Evolutionary conservation across 495 filamentous ascomycete species (phyloP), one percentile per base, ranked within the genome.

Genomic region (Hypoxylon trugodes): DNA sequence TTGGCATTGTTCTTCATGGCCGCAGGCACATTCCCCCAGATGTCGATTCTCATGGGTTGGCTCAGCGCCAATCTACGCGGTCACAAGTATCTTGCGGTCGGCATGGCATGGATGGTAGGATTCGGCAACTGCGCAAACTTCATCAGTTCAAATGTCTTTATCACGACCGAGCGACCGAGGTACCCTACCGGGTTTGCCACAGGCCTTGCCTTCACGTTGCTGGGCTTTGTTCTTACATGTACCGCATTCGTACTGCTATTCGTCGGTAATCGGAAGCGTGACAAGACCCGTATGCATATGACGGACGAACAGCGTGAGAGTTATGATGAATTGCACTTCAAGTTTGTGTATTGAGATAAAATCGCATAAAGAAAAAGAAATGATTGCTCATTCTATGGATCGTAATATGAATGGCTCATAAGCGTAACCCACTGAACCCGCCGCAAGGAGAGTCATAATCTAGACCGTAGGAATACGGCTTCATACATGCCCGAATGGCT

Each of bases 81-180:
- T 13, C 83, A 83, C 61, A 86, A 84, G 55, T 86, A 86, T 57
- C 78, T 84, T 13, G 81, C 79, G 10, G 79, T 85, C 4, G 83
- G 80, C 2, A 81, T 81, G 12, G 85, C 80, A 1, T 68, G 85
- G 73, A 75, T 84, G 68, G 73, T 85, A 40, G 77, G 79, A 0
- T 79, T 87, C 56, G 85, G 83, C 1, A 87, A 87, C 58, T 75
- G 79, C 13, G 84, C 81, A 58, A 86, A 84, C 2, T 84, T 88
- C 58, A 75, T 87, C 22, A 82, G 82, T 1, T 83, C 78, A 69
- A 81, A 74, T 72, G 73, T 74, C 30, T 75, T 73, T 65, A 73
- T 82, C 22, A 62, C 73, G 2, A 70, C 65, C 0, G 74, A 87
- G 53, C 69, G 71, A 4, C 84, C 82, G 3, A 69, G 51, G 16